Evolutionary conservation across 1,139 yeast species (phyloP).

Genomic region (Kodamaea arcana): DNA sequence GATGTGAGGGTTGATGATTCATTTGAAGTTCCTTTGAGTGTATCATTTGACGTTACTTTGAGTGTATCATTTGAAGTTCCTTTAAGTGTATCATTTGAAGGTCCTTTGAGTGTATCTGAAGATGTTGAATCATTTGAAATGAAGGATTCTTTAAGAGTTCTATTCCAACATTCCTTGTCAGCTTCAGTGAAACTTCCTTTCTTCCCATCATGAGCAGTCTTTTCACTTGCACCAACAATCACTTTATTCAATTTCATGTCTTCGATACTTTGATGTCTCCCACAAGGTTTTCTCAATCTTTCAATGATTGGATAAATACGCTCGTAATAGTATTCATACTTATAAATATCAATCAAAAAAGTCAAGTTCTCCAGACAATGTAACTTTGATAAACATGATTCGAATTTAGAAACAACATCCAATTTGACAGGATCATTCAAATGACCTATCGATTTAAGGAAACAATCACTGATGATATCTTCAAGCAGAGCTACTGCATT

Average conservation of each 20-base stretch:
- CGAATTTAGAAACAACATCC: slow-evolving; percentile 13
- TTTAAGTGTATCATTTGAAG: too few relatives aligned
- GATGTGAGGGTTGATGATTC: too few relatives aligned
- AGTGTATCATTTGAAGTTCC: too few relatives aligned
- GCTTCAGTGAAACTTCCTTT: too few relatives aligned
- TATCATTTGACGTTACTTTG: too few relatives aligned
- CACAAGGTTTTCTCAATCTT: slow-evolving; percentile 12
- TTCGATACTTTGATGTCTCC: slow-evolving; percentile 14
- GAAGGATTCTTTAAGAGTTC: too few relatives aligned
- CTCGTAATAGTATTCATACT: slow-evolving; percentile 32
- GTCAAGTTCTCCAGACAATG: slow-evolving; percentile 47
- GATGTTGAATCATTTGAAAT: too few relatives aligned
- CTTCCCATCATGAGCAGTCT: too few relatives aligned
- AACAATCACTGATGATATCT: slow-evolving; percentile 21
- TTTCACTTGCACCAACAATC: neutral
- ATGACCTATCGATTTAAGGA: slow-evolving; percentile 15
- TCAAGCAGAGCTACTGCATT: slow-evolving; percentile 5
- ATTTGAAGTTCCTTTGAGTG: too few relatives aligned
- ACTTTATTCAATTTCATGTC: slow-evolving; percentile 1
- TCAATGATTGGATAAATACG: slow-evolving; percentile 13
- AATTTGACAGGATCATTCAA: slow-evolving; percentile 9
- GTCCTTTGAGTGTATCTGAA: too few relatives aligned
- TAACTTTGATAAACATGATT: slow-evolving; percentile 13
- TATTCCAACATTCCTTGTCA: too few relatives aligned
- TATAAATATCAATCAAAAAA: slow-evolving; percentile 43